These are phyloP conservation scores for Aspergillus hortae DNA, from an alignment of 2,329 filamentous ascomycete genomes.

Conservation along the genomic window DNA sequence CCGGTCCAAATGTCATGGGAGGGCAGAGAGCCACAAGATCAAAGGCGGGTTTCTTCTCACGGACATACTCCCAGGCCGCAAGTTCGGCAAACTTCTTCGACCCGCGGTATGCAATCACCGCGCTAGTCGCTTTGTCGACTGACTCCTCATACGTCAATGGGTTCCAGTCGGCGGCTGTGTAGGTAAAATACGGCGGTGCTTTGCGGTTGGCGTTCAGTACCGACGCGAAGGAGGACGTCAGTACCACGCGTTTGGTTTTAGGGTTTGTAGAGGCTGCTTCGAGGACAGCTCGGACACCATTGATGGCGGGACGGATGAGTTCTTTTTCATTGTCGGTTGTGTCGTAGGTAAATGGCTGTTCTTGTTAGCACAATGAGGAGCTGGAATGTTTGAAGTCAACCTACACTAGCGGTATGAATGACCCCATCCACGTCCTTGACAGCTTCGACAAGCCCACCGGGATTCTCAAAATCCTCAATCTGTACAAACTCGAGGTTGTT, in stretches of 20 bases:
- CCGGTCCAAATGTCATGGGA: slow-evolving; percentile 45
- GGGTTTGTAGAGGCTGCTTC: slow-evolving; percentile 22
- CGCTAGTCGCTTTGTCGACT: slow-evolving; percentile 12
- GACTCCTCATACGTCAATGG: slow-evolving; percentile 29
- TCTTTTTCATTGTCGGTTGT: slow-evolving; percentile 43
- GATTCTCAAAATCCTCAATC: slow-evolving; percentile 42
- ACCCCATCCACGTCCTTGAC: slow-evolving; percentile 44
- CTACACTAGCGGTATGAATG: slow-evolving; percentile 46
- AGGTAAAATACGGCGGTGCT: slow-evolving; percentile 18
- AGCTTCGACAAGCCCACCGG: slow-evolving; percentile 34
- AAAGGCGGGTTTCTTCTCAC: slow-evolving; percentile 34
- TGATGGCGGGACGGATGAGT: slow-evolving; percentile 46
- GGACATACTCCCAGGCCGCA: slow-evolving; percentile 29
- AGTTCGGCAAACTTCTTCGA: slow-evolving; percentile 32
- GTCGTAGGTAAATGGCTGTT: slow-evolving; percentile 44
- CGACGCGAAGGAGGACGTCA: slow-evolving; percentile 31
- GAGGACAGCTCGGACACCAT: slow-evolving; percentile 45
- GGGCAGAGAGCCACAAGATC: slow-evolving; percentile 45
- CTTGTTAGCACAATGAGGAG: background rate
- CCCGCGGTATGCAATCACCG: slow-evolving; percentile 28
- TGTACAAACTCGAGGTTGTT: slow-evolving; percentile 42
- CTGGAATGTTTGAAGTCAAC: slow-evolving; percentile 7
- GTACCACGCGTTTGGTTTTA: slow-evolving; percentile 21
- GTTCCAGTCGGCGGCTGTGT: slow-evolving; percentile 29
- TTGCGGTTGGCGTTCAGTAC: slow-evolving; percentile 19